Base-by-base conservation (phyloP, 2,329 filamentous ascomycete species). In the Botryotinia convoluta region DNA sequence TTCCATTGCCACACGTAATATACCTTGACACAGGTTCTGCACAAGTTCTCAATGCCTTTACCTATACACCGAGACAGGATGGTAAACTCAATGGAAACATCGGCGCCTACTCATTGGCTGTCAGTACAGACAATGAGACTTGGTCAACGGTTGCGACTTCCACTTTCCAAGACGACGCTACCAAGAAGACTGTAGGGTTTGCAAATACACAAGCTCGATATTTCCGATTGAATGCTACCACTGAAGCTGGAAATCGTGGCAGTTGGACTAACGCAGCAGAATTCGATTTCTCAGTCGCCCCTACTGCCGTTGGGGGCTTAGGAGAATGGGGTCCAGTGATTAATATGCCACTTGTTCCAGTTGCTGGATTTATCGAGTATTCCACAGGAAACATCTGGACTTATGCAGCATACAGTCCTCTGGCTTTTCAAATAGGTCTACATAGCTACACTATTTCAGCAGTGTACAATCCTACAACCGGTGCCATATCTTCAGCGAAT, bases 81-180 rank as follows among this genome's bases (percentile, higher is more conserved):
- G 77, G 77, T 35, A 76, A 57, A n/a, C 73, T 51, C 3, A 82
- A 83, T 72, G 81, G 82, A 14, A 81, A 80, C 37, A 82, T 83
- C 65, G 82, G 82, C 26, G 74, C 78, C n/a, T 81, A 83, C 22
- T 48, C 59, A 6, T 42, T 73, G 45, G 76, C 81, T 69, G 59
- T 80, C 51, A 82, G 81, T 62, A 76, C 73, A 16, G 80, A 83
- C 70, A 79, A 77, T 29, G 73, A 74, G 9, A 81, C 75, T 63
- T 83, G 78, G 78, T 71, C 74, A 22, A 75, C 75, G 3, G 77
- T 80, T n/a, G 81, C 78, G 12, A 69, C 44, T 32, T 80, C 78
- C 10, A 80, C 78, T 14, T 77, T 74, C 39, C 14, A 73, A n/a
- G 74, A 75, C 6, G 73, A 74, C 59, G 48, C 48, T 20, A 69